Percentiles rank a stretch among this genome's conserved stretches.
These are phyloP conservation scores for Rhynchospora pubera DNA, from an alignment of 176 grass and related monocot species.

Conservation along the genomic window DNA sequence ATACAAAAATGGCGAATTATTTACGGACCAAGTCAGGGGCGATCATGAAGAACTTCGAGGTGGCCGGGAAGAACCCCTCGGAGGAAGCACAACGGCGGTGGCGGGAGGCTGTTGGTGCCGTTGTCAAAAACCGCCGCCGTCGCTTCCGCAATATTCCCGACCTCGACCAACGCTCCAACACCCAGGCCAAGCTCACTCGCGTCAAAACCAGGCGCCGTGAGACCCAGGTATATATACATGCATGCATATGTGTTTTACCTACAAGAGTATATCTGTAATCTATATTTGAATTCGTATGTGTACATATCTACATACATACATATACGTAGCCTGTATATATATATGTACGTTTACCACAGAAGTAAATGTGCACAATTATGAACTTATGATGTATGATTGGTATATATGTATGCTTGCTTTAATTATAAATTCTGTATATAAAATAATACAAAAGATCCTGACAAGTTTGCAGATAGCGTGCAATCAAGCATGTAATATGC, in stretches of 20 bases:
- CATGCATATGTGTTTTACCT: not conserved
- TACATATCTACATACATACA: not conserved
- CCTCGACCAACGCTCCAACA: constrained; percentile 52
- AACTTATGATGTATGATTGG: not conserved
- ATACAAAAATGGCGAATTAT: constrained; percentile 28
- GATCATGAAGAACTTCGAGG: constrained; percentile 65
- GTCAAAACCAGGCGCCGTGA: constrained; percentile 52
- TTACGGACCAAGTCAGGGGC: constrained; percentile 51
- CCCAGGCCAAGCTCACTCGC: constrained; percentile 40
- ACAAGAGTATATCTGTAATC: not conserved
- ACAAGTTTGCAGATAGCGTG: not conserved
- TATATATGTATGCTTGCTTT: not conserved
- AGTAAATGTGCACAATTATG: not conserved
- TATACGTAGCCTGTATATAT: not conserved
- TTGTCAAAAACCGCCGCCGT: constrained; percentile 72
- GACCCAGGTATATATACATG: constrained; percentile 59
- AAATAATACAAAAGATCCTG: too few relatives aligned
- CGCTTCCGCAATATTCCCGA: constrained; percentile 89
- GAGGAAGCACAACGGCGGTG: constrained; percentile 83
- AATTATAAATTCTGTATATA: too few relatives aligned
- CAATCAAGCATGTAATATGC: not conserved
- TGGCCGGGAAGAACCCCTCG: constrained; percentile 75
- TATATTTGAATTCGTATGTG: not conserved
- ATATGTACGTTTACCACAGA: not conserved
- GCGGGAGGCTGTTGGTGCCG: constrained; percentile 60